Percentiles rank a stretch among this genome's conserved stretches.
These are phyloP conservation scores for Neonectria sp. DNA, from an alignment of 2,329 filamentous ascomycete species.

Conservation along the genomic window DNA sequence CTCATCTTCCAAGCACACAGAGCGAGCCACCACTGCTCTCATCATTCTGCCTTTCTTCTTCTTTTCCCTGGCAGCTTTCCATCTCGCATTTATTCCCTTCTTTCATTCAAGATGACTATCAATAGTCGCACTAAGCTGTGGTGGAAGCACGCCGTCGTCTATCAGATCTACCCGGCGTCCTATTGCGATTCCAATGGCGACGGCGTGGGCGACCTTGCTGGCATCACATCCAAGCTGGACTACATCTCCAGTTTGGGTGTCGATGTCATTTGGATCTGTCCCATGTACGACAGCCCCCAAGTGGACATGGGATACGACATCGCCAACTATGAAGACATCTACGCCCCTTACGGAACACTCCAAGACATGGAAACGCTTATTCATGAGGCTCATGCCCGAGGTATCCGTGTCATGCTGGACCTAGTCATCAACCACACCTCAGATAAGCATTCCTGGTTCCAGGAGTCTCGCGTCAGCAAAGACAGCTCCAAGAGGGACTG, in stretches of 20 bases:
- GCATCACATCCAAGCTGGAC: conserved; percentile 68
- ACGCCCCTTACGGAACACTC: conserved; percentile 44
- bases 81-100: not conserved
- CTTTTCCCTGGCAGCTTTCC: not conserved
- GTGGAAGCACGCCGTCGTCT: conserved; percentile 70
- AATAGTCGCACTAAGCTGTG: conserved; percentile 52
- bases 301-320: conserved; percentile 47
- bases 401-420: conserved; percentile 45
- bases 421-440: conserved; percentile 47
- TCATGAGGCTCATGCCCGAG: conserved; percentile 41
- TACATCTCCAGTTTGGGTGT: conserved; percentile 52
- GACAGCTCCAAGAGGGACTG: conserved; percentile 63
- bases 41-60: not conserved
- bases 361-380: conserved; percentile 45
- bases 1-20: not conserved
- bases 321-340: conserved; percentile 45
- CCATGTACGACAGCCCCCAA: conserved; percentile 47
- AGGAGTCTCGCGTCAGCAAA: conserved; percentile 41
- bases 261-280: conserved; percentile 46
- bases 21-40: not conserved
- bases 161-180: conserved; percentile 71
- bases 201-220: conserved; percentile 67
- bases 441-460: conserved; percentile 46
- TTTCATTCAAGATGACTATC: conserved; percentile 37
- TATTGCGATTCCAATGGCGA: conserved; percentile 70